Percentiles rank a stretch among this genome's conserved stretches.
phyloP scores from a whole-genome alignment of 306 rosid genomes.

The Astragalus membranaceus region DNA sequence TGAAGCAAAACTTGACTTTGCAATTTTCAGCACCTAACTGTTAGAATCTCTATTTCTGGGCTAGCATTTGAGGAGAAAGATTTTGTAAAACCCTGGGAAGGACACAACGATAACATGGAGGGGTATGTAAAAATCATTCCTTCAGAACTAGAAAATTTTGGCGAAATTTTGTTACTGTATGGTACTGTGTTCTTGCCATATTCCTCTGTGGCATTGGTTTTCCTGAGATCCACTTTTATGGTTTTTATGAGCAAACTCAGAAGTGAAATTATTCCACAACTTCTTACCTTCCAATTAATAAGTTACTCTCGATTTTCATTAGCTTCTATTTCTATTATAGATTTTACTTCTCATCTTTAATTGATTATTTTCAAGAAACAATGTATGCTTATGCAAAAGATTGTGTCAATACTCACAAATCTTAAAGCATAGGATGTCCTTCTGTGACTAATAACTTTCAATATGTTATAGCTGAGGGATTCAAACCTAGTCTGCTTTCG shows the following conservation, averaged over 20 bases:
- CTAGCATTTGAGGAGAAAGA: constrained; percentile 68
- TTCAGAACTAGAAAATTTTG: background rate
- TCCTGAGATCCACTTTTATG: background rate
- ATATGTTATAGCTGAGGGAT: constrained; percentile 5
- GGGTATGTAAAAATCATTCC: constrained; percentile 42
- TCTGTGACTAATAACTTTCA: constrained; percentile 8
- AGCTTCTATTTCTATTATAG: background rate
- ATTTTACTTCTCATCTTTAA: background rate
- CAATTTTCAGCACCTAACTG: constrained; percentile 66
- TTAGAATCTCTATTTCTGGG: constrained; percentile 79
- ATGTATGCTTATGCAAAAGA: background rate
- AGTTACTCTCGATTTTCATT: background rate
- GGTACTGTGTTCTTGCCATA: background rate
- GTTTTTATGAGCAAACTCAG: background rate
- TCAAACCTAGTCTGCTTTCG: background rate
- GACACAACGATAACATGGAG: constrained; percentile 49
- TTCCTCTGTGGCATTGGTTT: background rate
- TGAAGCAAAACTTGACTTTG: constrained; percentile 14
- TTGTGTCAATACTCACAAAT: background rate
- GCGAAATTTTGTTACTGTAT: background rate
- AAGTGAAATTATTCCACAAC: constrained; percentile 10
- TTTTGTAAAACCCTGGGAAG: constrained; percentile 85
- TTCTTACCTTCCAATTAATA: background rate
- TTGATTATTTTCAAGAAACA: background rate
- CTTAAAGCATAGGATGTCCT: constrained; percentile 4